phyloP scores from a whole-genome alignment of 2,329 filamentous ascomycete genomes.

The Ceratocystiopsis brevicomis region DNA sequence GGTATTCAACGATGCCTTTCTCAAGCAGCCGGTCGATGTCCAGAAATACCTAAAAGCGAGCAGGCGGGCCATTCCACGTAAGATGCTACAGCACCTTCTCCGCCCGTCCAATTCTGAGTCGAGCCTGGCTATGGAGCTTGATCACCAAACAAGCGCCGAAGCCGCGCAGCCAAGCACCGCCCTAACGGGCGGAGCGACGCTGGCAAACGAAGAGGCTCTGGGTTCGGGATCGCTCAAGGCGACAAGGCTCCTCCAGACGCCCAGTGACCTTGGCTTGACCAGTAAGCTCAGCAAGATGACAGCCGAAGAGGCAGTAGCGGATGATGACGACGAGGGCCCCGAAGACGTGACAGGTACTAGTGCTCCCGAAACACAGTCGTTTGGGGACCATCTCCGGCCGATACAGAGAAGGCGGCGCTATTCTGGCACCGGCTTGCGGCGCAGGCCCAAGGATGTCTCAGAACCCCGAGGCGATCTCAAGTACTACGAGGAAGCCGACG shows the following conservation, averaged over 20 bases:
- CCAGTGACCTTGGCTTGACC: slow-evolving; percentile 5
- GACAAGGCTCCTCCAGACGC: slow-evolving; percentile 2
- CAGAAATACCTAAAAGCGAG: slow-evolving; percentile 51
- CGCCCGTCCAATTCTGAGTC: slow-evolving; percentile 28
- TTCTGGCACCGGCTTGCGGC: slow-evolving; percentile 66
- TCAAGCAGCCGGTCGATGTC: slow-evolving; percentile 64
- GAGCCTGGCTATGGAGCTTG: slow-evolving; percentile 12
- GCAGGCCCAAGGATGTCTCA: slow-evolving; percentile 53
- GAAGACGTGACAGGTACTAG: slow-evolving; percentile 44
- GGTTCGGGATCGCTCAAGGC: not conserved
- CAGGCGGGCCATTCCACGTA: slow-evolving; percentile 43
- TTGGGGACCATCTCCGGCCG: slow-evolving; percentile 23
- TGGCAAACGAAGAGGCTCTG: too few species aligned
- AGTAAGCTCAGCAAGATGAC: too few species aligned
- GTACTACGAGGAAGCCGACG: slow-evolving; percentile 78
- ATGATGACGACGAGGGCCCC: slow-evolving; percentile 13
- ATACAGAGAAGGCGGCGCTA: slow-evolving; percentile 47
- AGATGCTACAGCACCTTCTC: slow-evolving; percentile 25
- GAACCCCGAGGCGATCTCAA: slow-evolving; percentile 60
- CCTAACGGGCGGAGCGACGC: too few species aligned
- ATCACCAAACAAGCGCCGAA: slow-evolving; percentile 1
- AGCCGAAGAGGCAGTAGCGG: too few species aligned
- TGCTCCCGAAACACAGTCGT: slow-evolving; percentile 41
- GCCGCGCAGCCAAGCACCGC: not conserved
- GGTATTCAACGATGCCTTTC: slow-evolving; percentile 80